These are phyloP conservation scores for Trichoderma erinaceum DNA, from an alignment of 495 filamentous ascomycete genomes.

Conservation along the genomic window DNA sequence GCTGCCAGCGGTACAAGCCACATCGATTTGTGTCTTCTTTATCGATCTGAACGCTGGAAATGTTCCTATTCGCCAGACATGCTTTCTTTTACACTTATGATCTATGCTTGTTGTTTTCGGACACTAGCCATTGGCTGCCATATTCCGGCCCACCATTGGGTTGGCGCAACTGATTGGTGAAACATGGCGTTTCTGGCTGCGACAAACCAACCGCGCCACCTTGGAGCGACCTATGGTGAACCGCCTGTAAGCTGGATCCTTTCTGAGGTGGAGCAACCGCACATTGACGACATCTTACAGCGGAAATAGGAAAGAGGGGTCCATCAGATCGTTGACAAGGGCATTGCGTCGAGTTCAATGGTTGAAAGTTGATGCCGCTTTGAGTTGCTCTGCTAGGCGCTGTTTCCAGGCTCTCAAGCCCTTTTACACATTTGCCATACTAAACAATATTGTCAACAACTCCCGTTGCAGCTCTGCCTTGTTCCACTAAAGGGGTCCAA, in stretches of 20 bases:
- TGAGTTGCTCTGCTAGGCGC: no score
- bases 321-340: background rate
- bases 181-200: background rate
- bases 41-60: no score
- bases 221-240: background rate
- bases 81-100: background rate
- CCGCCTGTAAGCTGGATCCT: background rate
- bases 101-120: background rate
- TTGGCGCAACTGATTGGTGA: background rate
- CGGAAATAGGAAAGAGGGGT: background rate
- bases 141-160: background rate
- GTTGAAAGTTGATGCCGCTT: no score
- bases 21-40: no score
- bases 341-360: no score
- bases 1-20: no score
- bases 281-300: background rate
- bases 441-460: background rate
- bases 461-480: background rate
- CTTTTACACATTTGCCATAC: no score
- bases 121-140: background rate
- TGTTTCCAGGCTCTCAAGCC: no score
- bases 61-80: no score
- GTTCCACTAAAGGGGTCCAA: background rate
- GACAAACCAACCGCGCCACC: conserved; percentile 5
- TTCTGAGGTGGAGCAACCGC: background rate